Conservation (phyloP, 495 filamentous ascomycete species). For the Lichina pygmaea region DNA sequence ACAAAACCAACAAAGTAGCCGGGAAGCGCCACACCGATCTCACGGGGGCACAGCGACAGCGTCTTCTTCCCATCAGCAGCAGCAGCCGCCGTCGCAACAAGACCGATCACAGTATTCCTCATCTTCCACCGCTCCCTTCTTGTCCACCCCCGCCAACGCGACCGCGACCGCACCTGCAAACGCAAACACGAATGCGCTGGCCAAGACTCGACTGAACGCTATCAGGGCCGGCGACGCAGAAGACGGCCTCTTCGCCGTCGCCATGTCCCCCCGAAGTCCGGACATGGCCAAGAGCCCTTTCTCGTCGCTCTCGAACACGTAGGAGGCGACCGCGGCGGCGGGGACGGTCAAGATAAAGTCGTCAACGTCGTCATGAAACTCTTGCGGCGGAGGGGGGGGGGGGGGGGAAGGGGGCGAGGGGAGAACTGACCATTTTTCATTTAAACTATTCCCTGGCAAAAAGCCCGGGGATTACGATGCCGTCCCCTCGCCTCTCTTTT, state of each 20-base stretch:
- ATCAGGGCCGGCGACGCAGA: conserved; percentile 10
- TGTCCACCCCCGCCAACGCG: not conserved
- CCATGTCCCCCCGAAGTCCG: conserved; percentile 53
- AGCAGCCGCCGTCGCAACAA: conserved; percentile 7
- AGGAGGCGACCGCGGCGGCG: too few species aligned
- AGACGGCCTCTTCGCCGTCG: conserved; percentile 56
- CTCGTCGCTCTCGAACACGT: conserved; percentile 9
- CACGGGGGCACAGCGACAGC: too few species aligned
- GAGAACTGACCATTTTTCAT: not conserved
- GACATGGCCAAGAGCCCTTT: conserved; percentile 57
- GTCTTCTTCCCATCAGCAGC: not conserved
- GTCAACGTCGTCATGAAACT: too few species aligned
- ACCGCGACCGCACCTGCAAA: not conserved
- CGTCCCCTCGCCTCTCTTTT: not conserved
- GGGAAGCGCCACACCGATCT: too few species aligned
- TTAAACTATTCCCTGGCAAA: too few species aligned
- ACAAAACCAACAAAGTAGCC: too few species aligned
- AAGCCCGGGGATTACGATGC: too few species aligned
- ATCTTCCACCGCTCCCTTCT: not conserved
- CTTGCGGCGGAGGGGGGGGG: too few species aligned
- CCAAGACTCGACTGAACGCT: not conserved
- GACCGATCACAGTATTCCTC: not conserved
- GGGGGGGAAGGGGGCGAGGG: not conserved
- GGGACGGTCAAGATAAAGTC: too few species aligned
- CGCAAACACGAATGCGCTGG: not conserved